Conservation (phyloP, 495 filamentous ascomycete species). For the Hypoxylon intermedium region DNA sequence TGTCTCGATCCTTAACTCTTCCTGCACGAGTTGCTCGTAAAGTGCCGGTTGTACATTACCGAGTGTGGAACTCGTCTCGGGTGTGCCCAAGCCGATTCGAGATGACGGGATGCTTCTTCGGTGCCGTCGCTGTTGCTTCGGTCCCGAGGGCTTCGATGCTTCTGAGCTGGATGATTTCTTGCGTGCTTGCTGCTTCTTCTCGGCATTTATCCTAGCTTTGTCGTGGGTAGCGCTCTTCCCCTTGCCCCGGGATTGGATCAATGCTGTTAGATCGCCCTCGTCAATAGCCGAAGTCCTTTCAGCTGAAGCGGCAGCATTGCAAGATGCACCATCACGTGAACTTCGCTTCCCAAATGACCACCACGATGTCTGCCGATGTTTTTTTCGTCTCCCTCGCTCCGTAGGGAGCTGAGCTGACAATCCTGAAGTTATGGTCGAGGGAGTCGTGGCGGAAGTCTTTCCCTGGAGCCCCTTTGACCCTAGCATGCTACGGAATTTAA, state of each 20-base stretch:
- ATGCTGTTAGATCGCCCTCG: not conserved
- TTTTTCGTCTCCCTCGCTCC: not conserved
- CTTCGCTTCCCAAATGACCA: conserved; percentile 15
- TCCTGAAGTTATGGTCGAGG: conserved; percentile 1
- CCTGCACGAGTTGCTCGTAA: conserved; percentile 1
- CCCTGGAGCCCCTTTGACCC: not conserved
- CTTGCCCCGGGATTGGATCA: not conserved
- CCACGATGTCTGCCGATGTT: conserved; percentile 5
- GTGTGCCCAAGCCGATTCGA: conserved; percentile 5
- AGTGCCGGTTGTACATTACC: not conserved
- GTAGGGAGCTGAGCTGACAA: not conserved
- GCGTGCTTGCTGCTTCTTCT: not conserved
- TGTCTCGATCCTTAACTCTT: conserved; percentile 24
- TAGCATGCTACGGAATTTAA: conserved; percentile 13
- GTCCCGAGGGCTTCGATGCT: not conserved
- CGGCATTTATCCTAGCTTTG: not conserved
- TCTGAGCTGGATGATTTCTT: not conserved
- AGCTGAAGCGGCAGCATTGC: too few relatives aligned
- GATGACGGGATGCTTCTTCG: conserved; percentile 21
- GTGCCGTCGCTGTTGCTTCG: conserved; percentile 1
- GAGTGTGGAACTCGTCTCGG: conserved; percentile 23
- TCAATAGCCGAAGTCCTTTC: not conserved
- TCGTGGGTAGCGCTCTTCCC: not conserved
- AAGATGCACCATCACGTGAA: not conserved
- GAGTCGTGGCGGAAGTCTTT: not conserved